Conservation (phyloP, 129 eudicot genomes). For the Flaveria sonorensis region DNA sequence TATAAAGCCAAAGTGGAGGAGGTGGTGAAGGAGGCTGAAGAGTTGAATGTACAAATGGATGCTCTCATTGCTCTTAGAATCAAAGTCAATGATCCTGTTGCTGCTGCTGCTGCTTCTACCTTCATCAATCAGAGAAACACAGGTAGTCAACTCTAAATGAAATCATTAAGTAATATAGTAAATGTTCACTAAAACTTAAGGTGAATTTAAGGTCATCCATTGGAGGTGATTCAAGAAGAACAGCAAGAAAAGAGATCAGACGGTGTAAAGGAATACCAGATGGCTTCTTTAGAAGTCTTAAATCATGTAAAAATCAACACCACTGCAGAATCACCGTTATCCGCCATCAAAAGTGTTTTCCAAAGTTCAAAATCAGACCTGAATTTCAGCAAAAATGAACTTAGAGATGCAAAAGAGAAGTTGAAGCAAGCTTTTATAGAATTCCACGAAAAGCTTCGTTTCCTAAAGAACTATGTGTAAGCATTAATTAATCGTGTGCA, state of each 20-base stretch:
- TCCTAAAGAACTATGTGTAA: slow-evolving; percentile 34
- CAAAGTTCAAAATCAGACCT: slow-evolving; percentile 36
- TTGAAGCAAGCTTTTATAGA: slow-evolving; percentile 28
- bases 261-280: slow-evolving; percentile 5
- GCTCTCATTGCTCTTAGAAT: slow-evolving; percentile 57
- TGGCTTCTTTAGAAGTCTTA: slow-evolving; percentile 45
- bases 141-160: slow-evolving; percentile 6
- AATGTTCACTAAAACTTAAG: slow-evolving; percentile 27
- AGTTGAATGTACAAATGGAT: slow-evolving; percentile 58
- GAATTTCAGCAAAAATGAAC: slow-evolving; percentile 41
- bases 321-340: slow-evolving; percentile 50
- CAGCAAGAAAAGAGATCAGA: slow-evolving; percentile 10
- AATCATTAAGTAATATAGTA: not conserved
- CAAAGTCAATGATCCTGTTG: slow-evolving; percentile 17
- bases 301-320: slow-evolving; percentile 52
- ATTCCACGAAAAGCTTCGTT: slow-evolving; percentile 17
- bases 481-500: not conserved
- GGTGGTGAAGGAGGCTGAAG: slow-evolving; percentile 30
- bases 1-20: slow-evolving; percentile 49
- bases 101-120: not conserved
- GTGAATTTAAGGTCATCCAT: slow-evolving; percentile 16
- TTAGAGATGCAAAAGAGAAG: slow-evolving; percentile 43
- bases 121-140: slow-evolving; percentile 24
- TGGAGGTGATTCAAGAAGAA: slow-evolving; percentile 42
- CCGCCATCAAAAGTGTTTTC: slow-evolving; percentile 45